Base-by-base conservation (phyloP, 23 red algal species). In the Pyropia haitanensis region DNA sequence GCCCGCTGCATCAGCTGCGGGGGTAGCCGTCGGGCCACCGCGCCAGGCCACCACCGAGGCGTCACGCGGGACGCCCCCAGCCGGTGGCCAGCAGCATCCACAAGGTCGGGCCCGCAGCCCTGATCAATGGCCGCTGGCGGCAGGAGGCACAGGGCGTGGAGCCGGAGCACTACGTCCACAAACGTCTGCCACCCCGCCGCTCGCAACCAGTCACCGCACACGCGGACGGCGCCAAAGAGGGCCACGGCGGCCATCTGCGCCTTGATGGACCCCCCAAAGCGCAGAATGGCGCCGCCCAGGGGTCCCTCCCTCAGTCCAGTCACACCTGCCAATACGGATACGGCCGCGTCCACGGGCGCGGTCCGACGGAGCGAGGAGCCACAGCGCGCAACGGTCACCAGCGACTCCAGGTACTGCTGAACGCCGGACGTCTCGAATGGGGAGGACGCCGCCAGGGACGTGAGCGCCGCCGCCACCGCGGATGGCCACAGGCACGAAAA, bases 211-310 rank as follows among this genome's bases (percentile, higher is more conserved):
- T 93, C 88, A 14, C 76, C 88, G 53, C 88, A 93, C 48, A 81
- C 64, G 28, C 88, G 78, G 14, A 76, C 80, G 24, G 81, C 78
- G 19, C 88, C 88, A 20, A 68, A 93, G 17, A 93, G 68, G 14
- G 88, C 88, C 5, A 93, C 88, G 29, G 67, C 70, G 17, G 88
- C 79, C 88, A 93, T 84, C 44, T 93, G 88, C 20, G 79, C 79
- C 56, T 86, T 84, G 54, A 93, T 86, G 53, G 73, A 72, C n/a
- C 71, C 73, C 33, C 88, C 88, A 72, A 93, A 93, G 17, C 79
- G 74, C n/a, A 85, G 67, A 18, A 70, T 65, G 20, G 71, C 77
- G 17, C 75, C 73, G 60, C 67, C 30, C n/a, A 93, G 55, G 12
- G 77, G 73, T 0, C 88, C 74, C 53, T 84, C 71, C 14, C 76